Conservation (phyloP, 805 yeast genomes). For the Starmerella bacillaris region DNA sequence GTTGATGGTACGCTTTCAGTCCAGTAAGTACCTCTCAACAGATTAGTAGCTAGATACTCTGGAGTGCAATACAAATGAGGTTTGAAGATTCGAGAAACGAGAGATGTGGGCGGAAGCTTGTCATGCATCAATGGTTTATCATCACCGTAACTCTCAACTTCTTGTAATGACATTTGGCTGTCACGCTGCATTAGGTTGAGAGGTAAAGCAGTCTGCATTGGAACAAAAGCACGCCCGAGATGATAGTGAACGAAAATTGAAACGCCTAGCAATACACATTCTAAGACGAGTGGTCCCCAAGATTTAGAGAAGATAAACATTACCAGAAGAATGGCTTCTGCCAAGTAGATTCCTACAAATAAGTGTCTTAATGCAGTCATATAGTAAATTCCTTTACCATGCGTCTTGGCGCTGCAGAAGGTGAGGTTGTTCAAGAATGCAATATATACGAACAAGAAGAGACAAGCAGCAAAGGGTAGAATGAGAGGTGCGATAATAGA, state of each 20-base stretch:
- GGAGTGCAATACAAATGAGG: constrained; percentile 39
- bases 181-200: constrained; percentile 17
- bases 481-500: constrained; percentile 76
- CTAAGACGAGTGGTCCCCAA: constrained; percentile 83
- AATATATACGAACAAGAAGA: constrained; percentile 54
- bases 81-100: constrained; percentile 22
- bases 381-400: constrained; percentile 65
- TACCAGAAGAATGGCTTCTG: constrained; percentile 73
- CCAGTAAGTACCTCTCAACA: constrained; percentile 20
- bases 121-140: background rate
- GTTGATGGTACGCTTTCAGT: background rate
- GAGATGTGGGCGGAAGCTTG: background rate
- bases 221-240: constrained; percentile 47
- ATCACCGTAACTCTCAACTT: background rate
- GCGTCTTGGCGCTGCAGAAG: constrained; percentile 48
- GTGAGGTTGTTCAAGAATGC: constrained; percentile 64
- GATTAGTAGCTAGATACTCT: constrained; percentile 15
- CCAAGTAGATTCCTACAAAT: constrained; percentile 70
- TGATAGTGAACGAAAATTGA: constrained; percentile 56
- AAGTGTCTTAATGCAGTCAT: constrained; percentile 82
- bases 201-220: constrained; percentile 30
- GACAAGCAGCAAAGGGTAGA: constrained; percentile 49
- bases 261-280: constrained; percentile 42
- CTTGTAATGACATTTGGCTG: too few species aligned
- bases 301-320: constrained; percentile 77